phyloP scores from a whole-genome alignment of 1,284 basidiomycete species.

The Rhodotorula sp. region DNA sequence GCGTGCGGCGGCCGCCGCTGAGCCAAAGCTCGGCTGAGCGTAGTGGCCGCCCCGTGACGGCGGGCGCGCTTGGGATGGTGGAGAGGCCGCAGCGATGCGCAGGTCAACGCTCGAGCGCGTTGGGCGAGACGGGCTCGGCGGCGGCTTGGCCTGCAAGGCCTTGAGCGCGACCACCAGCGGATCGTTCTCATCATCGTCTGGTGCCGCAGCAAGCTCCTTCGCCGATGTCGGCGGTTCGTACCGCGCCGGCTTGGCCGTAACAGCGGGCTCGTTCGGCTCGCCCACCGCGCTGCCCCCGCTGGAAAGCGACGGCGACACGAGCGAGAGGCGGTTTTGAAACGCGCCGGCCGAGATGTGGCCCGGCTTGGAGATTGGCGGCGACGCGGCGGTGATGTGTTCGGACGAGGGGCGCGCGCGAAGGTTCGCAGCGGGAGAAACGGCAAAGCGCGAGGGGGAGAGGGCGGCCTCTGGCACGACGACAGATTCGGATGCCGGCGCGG shows the following conservation, averaged over 20 bases:
- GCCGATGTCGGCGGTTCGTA: not conserved
- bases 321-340: constrained; percentile 28
- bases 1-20: not conserved
- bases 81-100: constrained; percentile 13
- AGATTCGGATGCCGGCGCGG: not conserved
- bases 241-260: not conserved
- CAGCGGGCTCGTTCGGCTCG: not conserved
- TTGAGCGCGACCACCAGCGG: constrained; percentile 33
- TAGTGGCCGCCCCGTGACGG: constrained; percentile 20
- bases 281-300: not conserved
- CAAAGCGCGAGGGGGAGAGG: constrained; percentile 10
- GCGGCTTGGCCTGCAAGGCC: constrained; percentile 12
- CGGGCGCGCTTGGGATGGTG: constrained; percentile 11
- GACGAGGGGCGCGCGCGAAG: not conserved
- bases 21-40: constrained; percentile 6
- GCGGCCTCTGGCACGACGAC: not conserved
- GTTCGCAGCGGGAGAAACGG: constrained; percentile 25
- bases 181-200: constrained; percentile 35
- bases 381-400: not conserved
- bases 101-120: constrained; percentile 20
- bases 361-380: constrained; percentile 10
- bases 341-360: constrained; percentile 32
- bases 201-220: not conserved
- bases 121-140: constrained; percentile 9
- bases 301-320: not conserved